Percentiles rank a stretch among this genome's conserved stretches.
These are phyloP conservation scores for Solanum habrochaites DNA, from an alignment of 257 asterid genomes.

Conservation along the genomic window DNA sequence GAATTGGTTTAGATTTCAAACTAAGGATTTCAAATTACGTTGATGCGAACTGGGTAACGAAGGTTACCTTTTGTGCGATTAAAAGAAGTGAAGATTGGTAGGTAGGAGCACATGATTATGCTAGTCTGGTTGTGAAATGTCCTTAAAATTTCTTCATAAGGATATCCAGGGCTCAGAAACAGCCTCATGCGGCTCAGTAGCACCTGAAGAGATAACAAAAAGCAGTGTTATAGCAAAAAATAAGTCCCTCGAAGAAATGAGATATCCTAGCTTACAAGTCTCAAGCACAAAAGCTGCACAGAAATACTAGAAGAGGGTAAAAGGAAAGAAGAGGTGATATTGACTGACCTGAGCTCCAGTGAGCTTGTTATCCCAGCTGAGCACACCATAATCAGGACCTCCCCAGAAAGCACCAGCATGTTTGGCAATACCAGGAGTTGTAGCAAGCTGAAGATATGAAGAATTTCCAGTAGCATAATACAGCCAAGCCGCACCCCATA, in stretches of 20 bases:
- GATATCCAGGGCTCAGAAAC: conserved; percentile 93
- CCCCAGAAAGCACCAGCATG: conserved; percentile 98
- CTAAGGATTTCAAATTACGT: neutral
- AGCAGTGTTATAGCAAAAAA: neutral
- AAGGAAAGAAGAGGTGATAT: neutral
- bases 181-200: conserved; percentile 81
- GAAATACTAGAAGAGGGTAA: neutral
- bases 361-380: conserved; percentile 92
- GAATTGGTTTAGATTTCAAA: neutral
- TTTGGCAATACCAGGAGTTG: conserved; percentile 57
- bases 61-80: conserved; percentile 71
- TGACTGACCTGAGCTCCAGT: conserved; percentile 83
- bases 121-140: conserved; percentile 90
- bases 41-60: neutral
- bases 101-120: conserved; percentile 85
- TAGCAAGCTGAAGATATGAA: conserved; percentile 81
- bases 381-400: conserved; percentile 84
- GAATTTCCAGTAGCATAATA: conserved; percentile 89
- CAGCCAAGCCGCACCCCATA: conserved; percentile 96
- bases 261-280: neutral
- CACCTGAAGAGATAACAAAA: conserved; percentile 31
- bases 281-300: neutral
- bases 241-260: neutral
- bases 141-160: conserved; percentile 80
- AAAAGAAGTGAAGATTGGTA: conserved; percentile 71